These are phyloP conservation scores for Blastobotrys serpentis DNA, from an alignment of 1,139 yeast species.

Conservation along the genomic window DNA sequence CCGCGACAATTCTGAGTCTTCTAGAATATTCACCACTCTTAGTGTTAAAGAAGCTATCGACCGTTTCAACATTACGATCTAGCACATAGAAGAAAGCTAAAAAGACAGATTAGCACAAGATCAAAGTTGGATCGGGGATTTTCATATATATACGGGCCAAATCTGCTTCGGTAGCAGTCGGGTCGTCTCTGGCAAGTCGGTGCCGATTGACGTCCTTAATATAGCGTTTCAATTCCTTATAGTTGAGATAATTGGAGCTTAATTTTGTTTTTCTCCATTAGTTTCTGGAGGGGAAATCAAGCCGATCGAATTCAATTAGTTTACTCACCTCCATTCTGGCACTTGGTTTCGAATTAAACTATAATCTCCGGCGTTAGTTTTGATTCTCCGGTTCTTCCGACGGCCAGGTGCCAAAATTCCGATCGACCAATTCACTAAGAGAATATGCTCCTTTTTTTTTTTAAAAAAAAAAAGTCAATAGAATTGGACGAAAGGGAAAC, in stretches of 20 bases:
- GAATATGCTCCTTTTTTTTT: too few species aligned
- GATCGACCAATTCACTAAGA: too few species aligned
- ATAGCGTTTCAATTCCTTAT: conserved; percentile 77
- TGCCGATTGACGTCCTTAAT: conserved; percentile 53
- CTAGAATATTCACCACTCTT: conserved; percentile 74
- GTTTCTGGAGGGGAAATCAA: neutral
- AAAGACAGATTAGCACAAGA: conserved; percentile 16
- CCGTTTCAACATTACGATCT: conserved; percentile 79
- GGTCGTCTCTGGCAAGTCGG: conserved; percentile 20
- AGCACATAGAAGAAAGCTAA: conserved; percentile 74
- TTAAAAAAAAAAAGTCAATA: too few species aligned
- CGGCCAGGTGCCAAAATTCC: too few species aligned
- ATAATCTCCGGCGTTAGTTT: conserved; percentile 18
- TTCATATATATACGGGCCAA: conserved; percentile 33
- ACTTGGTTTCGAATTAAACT: conserved; percentile 75
- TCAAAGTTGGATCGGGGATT: conserved; percentile 10
- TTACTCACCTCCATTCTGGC: conserved; percentile 76
- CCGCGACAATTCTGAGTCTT: conserved; percentile 49
- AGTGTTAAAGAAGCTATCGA: conserved; percentile 71
- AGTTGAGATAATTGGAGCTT: conserved; percentile 61
- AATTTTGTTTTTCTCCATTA: too few species aligned
- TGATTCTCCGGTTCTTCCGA: conserved; percentile 6
- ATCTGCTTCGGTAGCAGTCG: conserved; percentile 26
- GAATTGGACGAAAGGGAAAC: too few species aligned
- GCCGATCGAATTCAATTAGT: neutral